phyloP scores from a whole-genome alignment of 108 stramenopile species.

The Nannochloropsis gaditana region DNA sequence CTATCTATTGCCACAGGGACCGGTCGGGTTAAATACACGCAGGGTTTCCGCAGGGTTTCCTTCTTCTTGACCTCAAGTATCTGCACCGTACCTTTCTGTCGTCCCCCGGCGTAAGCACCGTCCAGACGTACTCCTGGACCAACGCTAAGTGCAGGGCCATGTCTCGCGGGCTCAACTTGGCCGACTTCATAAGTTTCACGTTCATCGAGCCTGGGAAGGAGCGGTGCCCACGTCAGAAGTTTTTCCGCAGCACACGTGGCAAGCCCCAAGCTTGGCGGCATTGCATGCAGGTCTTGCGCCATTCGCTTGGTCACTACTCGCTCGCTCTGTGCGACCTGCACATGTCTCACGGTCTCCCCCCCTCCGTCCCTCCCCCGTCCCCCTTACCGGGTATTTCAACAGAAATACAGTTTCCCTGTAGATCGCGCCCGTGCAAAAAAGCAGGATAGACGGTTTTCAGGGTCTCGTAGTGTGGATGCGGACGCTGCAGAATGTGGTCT shows the following conservation, averaged over 20 bases:
- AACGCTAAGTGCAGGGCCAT: neutral
- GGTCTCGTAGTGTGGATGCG: neutral
- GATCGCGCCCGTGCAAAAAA: neutral
- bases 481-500: constrained; percentile 12
- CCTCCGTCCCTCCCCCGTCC: neutral
- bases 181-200: constrained; percentile 6
- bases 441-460: neutral
- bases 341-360: neutral
- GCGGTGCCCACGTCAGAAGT: too few relatives aligned
- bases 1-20: neutral
- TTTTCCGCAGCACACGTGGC: too few relatives aligned
- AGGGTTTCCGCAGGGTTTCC: too few relatives aligned
- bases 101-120: neutral
- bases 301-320: too few relatives aligned
- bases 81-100: neutral
- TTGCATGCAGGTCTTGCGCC: too few relatives aligned
- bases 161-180: neutral
- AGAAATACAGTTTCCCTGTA: neutral
- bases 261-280: too few relatives aligned
- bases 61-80: too few relatives aligned
- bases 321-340: too few relatives aligned
- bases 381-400: neutral
- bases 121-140: constrained; percentile 13
- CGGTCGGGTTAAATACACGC: neutral
- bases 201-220: neutral